Base-by-base conservation (phyloP, 139 green algal genomes). In the Tetraselmis striata region DNA sequence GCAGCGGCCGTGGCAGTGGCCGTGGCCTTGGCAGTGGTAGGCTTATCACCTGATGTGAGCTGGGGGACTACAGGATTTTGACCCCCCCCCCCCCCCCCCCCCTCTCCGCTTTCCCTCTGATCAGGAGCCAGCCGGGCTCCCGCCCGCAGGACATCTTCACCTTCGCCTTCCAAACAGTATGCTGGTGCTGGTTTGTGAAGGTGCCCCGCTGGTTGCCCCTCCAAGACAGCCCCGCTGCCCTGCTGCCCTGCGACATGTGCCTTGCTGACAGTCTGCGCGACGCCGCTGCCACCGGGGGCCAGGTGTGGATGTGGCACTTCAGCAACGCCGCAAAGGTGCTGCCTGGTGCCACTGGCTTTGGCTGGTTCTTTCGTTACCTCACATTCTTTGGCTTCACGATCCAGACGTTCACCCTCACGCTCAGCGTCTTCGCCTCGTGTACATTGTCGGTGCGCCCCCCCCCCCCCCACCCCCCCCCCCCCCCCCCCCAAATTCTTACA, bases 321-420 rank as follows among this genome's bases (percentile, higher is more conserved):
- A 91, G 84, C 5, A 82, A 85, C 29, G 84, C 85, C 1, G 92
- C 92, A 24, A 23, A 83, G 0, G 24, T 75, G 1, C 87, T 95
- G 27, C 91, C 90, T 23, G 92, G 92, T n/a, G 81, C 88, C 26
- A 78, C 79, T 0, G 89, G 91, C 2, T 95, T 93, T 87, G 92
- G 92, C 67, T 95, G 90, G 89, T 95, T 95, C 83, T 95, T 94
- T 83, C 86, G 88, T 32, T 95, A 95, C 85, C 87, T 95, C 2
- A 95, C 92, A 0, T 95, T 95, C 84, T 94, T 86, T 75, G 90
- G 84, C 27, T 95, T 87, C 83, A 94, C 84, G 18, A 79, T 95
- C 31, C 92, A 95, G 75, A 81, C 87, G 11, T 29, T 92, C 28
- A 67, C 45, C 5, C 45, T 67, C 45, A 18, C 45, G 45, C 45